Base-by-base conservation (phyloP, 2,329 filamentous ascomycete species). In the Epichloe bromicola region DNA sequence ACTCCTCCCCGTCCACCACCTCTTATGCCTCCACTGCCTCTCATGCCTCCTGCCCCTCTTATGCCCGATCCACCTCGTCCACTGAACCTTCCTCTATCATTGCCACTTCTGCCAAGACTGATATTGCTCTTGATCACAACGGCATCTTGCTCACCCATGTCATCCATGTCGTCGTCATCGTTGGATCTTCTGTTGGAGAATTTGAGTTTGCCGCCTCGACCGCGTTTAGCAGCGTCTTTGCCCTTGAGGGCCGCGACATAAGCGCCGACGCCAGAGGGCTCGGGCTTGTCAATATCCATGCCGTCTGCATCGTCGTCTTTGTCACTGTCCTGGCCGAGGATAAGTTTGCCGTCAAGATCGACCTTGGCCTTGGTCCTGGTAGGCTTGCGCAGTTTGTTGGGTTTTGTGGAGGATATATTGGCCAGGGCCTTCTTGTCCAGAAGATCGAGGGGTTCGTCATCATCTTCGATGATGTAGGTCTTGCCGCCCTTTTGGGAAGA, bases 401-500 rank as follows among this genome's bases (percentile, higher is more conserved):
- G 91, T 66, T 89, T 91, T 11, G 88, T 95, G 5, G 87, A 88
- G 3, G 90, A 95, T 61, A 98, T 96, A 65, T 88, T 93, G 50
- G 88, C 91, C 41, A 98, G 79, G 8, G 90, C 88, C 63, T 84
- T 85, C 55, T 88, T 86, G 61, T 93, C 91, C 15, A 98, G 79
- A 44, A 98, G 78, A 71, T 98, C 93, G 41, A 98, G 83, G 1
- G 93, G 93, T 66, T 97, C 93, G 60, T 95, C 87, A 52, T 94
- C 88, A 54, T 94, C 86, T 71, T 97, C 91, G 54, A 95, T 79
- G 59, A 98, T 97, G 68, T 93, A 98, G 1, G 85, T 80, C 60
- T 81, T 82, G 60, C 78, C 77, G 41, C 78, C 79, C 66, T 80
- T 82, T 61, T 80, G 75, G 56, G 69, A 62, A 12, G 46, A 43